Base-by-base conservation (phyloP, 1,139 yeast genomes). In the Taphrina confusa region DNA sequence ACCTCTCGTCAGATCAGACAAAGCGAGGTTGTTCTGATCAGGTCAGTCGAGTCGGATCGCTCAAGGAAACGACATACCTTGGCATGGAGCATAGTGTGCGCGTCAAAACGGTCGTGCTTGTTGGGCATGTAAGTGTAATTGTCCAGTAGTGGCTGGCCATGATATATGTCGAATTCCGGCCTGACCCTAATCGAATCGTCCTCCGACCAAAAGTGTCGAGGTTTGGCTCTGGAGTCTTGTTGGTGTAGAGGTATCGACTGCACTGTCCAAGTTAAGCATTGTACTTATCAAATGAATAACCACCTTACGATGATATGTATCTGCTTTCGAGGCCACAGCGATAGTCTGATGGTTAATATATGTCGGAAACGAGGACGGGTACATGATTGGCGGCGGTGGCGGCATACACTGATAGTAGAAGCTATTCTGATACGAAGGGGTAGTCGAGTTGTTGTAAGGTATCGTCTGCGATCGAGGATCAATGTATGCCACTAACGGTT, bases 391-490 rank as follows among this genome's bases (percentile, higher is more conserved):
- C 9, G 42, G 42, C 6, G 42, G 42, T 18, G 42, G 42, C 6
- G 42, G 42, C 42, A 37, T 37, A 37, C 42, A 37, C 4, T 22
- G n/a, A n/a, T 37, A 37, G 25, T 37, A 37, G 23, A 37, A 37
- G 25, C 42, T 37, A 25, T 18, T 37, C 25, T 37, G 42, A 6
- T 37, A 37, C 25, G 42, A 18, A 12, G 42, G 42, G 2, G 42
- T n/a, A 18, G 42, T 37, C 4, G 42, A 37, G 20, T 37, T 37
- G n/a, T 37, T 37, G 42, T 37, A 37, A 8, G 42, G 42, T 5
- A 37, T 2, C 1, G 25, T 18, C 42, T 37, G 42, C 20, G 42
- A 16, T 2, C 42, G 42, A 37, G 42, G 42, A 37, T 37, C 42
- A 37, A 37, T 37, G 42, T 37, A 37, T 18, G 42, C 42, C 25